phyloP scores from a whole-genome alignment of 805 yeast genomes.

The Diddensiella santjacobensis region DNA sequence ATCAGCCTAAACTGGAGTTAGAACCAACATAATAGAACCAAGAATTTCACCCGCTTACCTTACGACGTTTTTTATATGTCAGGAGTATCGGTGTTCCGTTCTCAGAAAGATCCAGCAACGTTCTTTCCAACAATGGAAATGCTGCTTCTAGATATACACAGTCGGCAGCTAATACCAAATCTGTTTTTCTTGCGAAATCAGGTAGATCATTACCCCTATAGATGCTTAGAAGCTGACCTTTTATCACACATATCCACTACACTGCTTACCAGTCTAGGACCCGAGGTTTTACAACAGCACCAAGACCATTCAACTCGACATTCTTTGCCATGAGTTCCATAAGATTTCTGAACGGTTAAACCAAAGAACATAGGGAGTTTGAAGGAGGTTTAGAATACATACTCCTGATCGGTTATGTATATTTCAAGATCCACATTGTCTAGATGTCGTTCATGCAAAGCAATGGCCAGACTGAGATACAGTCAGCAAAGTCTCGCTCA shows the following conservation, averaged over 20 bases:
- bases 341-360: constrained; percentile 32
- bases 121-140: constrained; percentile 48
- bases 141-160: constrained; percentile 55
- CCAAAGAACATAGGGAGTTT: no score
- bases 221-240: neutral
- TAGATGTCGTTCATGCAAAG: constrained; percentile 25
- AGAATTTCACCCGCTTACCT: constrained; percentile 28
- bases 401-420: constrained; percentile 48
- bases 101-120: constrained; percentile 43
- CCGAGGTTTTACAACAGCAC: constrained; percentile 38
- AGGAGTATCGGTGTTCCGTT: constrained; percentile 44
- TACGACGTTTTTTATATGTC: constrained; percentile 54
- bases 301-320: constrained; percentile 39
- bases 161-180: constrained; percentile 54
- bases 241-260: neutral
- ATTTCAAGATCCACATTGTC: constrained; percentile 33
- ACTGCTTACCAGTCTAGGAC: constrained; percentile 44
- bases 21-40: constrained; percentile 2
- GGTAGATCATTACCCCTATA: constrained; percentile 39
- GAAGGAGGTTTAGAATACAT: no score
- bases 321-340: constrained; percentile 47
- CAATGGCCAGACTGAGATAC: constrained; percentile 33
- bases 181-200: constrained; percentile 36
- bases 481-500: neutral
- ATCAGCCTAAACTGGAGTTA: constrained; percentile 33